Base-by-base conservation (phyloP, 2,329 filamentous ascomycete species). In the Orbilia blumenaviensis region DNA sequence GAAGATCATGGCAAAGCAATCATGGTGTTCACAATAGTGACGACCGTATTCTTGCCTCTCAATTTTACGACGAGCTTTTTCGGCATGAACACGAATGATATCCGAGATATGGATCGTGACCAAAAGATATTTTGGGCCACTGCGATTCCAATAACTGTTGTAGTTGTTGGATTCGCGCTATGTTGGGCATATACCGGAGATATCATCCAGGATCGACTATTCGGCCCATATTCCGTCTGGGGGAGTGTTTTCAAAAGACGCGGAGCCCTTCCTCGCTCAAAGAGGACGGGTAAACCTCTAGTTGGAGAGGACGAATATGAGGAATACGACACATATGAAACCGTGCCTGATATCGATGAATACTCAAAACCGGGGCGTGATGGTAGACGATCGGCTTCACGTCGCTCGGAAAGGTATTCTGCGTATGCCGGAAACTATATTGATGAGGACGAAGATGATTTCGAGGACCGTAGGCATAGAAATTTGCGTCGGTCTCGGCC, bases 1-100 rank as follows among this genome's bases (percentile, higher is more conserved):
- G 84, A 85, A 78, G 81, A 83, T 14, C 84, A 86, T 64, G 85
- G 86, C 66, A 83, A 83, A 38, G 84, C 85, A 52, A 84, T 86
- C 58, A 85, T 85, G 73, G 84, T 84, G 42, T 86, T 87, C 69
- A 86, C 86, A 3, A 82, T 86, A 56, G 84, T 86, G 8, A 86
- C 86, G 3, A 83, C 85, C 69, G 79, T 87, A 48, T 87, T 86
- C 77, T 79, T 87, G 10, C 85, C 86, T 0, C 81, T 86, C 5
- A 83, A 83, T 58, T 81, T 84, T 27, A 82, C 86, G 2, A 84
- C 85, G 9, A 85, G 84, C 78, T 84, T 86, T 67, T 85, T 87
- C 77, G 86, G 86, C 64, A 87, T 87, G 85, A 87, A 87, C 79
- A 86, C 85, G 2, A 81, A 81, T 56, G 86, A 87, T 78, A 82